Evolutionary conservation across 306 rosid genomes (phyloP).

Genomic region (Glycine soja): DNA sequence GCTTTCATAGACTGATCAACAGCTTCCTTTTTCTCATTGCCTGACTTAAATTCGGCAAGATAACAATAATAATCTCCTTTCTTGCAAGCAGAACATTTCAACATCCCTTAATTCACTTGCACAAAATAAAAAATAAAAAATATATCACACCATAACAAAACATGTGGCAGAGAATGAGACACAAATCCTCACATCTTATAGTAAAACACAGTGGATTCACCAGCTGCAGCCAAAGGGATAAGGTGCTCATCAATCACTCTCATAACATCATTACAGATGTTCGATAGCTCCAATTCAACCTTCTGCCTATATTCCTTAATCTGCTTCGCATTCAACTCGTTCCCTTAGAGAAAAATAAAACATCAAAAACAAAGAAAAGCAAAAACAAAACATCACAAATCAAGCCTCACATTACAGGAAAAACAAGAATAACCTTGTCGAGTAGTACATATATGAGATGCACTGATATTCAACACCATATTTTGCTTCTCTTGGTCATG

Average conservation of each 20-base stretch:
- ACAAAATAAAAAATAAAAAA: not conserved
- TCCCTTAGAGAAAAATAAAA: no score
- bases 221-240: conserved; percentile 80
- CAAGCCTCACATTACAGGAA: conserved; percentile 28
- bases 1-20: conserved; percentile 88
- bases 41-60: conserved; percentile 80
- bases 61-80: conserved; percentile 93
- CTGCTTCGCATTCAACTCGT: conserved; percentile 65
- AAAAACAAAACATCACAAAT: conserved; percentile 24
- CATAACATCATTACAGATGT: conserved; percentile 80
- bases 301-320: conserved; percentile 81
- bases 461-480: conserved; percentile 53
- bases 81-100: conserved; percentile 60
- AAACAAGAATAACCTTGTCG: conserved; percentile 46
- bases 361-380: conserved; percentile 21
- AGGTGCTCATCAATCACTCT: conserved; percentile 84
- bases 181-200: conserved; percentile 72
- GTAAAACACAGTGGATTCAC: conserved; percentile 87
- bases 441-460: conserved; percentile 66
- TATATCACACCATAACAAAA: not conserved
- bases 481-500: conserved; percentile 61
- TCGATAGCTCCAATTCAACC: conserved; percentile 77
- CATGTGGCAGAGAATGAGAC: not conserved
- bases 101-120: not conserved
- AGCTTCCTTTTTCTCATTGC: conserved; percentile 78